Conservation (phyloP, 2,329 filamentous ascomycete species). For the Westerdykella ornata region DNA sequence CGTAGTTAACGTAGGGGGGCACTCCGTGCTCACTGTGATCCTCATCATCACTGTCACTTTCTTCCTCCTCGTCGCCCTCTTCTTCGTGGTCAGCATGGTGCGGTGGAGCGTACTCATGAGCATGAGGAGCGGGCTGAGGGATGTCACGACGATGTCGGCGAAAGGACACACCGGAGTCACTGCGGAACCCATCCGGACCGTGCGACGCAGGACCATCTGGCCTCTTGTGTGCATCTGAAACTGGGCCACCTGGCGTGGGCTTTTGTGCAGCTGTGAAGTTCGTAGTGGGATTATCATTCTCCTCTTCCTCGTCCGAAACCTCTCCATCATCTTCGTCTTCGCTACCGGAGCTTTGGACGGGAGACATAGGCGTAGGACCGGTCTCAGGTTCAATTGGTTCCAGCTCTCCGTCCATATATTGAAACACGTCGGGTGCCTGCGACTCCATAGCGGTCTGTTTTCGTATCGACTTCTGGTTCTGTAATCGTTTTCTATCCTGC, state of each 20-base stretch:
- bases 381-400: not conserved
- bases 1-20: conserved; percentile 7
- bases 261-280: no score
- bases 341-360: no score
- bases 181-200: conserved; percentile 2
- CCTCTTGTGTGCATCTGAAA: no score
- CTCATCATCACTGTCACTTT: conserved; percentile 8
- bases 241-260: no score
- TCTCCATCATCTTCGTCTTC: no score
- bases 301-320: no score
- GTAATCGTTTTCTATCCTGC: conserved; percentile 13
- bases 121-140: conserved; percentile 12
- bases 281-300: not conserved
- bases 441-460: conserved; percentile 14
- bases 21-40: conserved; percentile 1
- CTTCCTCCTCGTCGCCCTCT: conserved; percentile 12
- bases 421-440: conserved; percentile 23
- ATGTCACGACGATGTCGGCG: conserved; percentile 30
- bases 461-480: conserved; percentile 8
- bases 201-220: no score
- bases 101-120: not conserved
- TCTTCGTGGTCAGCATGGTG: conserved; percentile 6
- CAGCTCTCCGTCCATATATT: conserved; percentile 18
- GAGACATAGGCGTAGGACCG: not conserved
- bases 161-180: conserved; percentile 25